Evolutionary conservation across 805 yeast species (phyloP), one percentile per base, ranked within the genome.

Genomic region (Kluyveromyces starmeri): DNA sequence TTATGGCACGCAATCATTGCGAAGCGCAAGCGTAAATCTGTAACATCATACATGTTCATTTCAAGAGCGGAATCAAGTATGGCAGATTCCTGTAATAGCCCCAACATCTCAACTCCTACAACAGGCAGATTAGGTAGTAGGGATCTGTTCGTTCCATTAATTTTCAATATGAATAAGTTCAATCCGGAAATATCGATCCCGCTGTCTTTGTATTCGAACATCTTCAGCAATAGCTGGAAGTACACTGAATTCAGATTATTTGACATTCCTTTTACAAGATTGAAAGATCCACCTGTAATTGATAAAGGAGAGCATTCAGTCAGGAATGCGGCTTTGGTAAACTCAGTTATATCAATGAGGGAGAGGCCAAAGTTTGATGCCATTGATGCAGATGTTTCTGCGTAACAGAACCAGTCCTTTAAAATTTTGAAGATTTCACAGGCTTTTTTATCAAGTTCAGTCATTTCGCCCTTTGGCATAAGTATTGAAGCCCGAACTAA

Each of bases 341-440:
- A 23, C 13, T 24, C 26, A 17, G 9, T 26, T 4, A 22, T 17
- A 16, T 23, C 19, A 23, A 16, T 15, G 9, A 17, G 19, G 11
- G 13, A 21, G 17, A 39, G 35, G 19, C 40, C 42, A 20, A 29
- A 35, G 19, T 39, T 38, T 3, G 42, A 26, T 2, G 39, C 31
- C 6, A 39, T 36, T 18, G 20, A 23, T 4, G 42, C 39, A 13
- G 30, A 13, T 7, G 34, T 27, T 33, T 39, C 39, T 4, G 37
- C 32, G 23, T 32, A 28, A 16, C 36, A 36, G 14, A 35, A 39
- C 12, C 22, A 12, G 12, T 34, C 39, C 20, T 32, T 36, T 10
- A 34, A 18, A 4, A 32, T 17, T 15, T 31, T 33, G 21, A 23
- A 34, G 14, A 39, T 20, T 7, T 26, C 5, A 24, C 27, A 20